Evolutionary conservation across 208 protist species (phyloP), one percentile per base, ranked within the genome.

Genomic region (Tritrichomonas foetus): DNA sequence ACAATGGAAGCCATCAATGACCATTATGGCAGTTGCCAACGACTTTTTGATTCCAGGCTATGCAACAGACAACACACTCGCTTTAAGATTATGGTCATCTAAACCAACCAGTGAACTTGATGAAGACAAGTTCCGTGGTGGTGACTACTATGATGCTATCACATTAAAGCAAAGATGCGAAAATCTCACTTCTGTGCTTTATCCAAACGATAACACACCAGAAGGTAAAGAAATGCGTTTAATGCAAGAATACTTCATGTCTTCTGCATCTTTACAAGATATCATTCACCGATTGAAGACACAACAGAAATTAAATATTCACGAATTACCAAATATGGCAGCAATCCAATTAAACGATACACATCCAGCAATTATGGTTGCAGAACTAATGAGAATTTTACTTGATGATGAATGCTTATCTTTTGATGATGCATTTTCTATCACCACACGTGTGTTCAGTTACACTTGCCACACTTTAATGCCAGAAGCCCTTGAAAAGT

Each of bases 401-500:
- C 53, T 97, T 25, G 97, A 97, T 93, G 89, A 96, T 3, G 93
- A 97, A n/a, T 50, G 82, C n/a, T 47, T 97, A 9, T 3, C 9
- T 3, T 82, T 82, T 9, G 14, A 9, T 25, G 74, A 82, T n/a
- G 74, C 74, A 11, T 44, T 82, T 9, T 33, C 47, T 3, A 82
- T 82, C 74, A 50, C 41, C 30, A 5, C 3, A 3, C 9, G 50
- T 20, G 74, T 82, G 0, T 97, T 97, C 72, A 94, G 92, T 27
- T 98, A 97, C 95, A 98, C 97, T 44, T 98, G 98, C 95, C 97
- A 98, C 94, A 98, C 97, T 30, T 94, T 98, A 14, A 93, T 98
- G 8, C 97, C 97, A 53, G 97, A 98, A 75, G 97, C 97, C 11
- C 95, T 98, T 1, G 97, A 98, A 94, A 96, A 96, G 89, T 98